Percentiles rank a stretch among this genome's conserved stretches.
phyloP scores from a whole-genome alignment of 768 basidiomycete species.

The Artomyces pyxidatus region DNA sequence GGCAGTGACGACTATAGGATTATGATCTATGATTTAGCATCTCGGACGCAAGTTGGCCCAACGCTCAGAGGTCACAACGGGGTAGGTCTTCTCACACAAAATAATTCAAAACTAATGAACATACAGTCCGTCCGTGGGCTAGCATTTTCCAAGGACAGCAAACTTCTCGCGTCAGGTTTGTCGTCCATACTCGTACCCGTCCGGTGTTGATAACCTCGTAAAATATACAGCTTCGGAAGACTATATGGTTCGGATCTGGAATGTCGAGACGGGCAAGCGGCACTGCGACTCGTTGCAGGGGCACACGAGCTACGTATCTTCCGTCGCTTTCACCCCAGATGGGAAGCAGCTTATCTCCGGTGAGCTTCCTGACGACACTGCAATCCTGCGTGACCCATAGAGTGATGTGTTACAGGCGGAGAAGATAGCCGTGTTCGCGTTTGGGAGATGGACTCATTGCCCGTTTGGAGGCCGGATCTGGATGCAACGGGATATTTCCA shows the following conservation, averaged over 20 bases:
- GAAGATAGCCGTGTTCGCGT: constrained; percentile 4
- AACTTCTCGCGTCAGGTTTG: constrained; percentile 7
- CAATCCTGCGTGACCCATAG: not conserved
- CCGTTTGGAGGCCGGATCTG: not conserved
- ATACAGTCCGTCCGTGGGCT: not conserved
- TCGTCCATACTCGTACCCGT: not conserved
- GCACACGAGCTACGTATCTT: constrained; percentile 1
- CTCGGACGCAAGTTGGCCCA: not conserved
- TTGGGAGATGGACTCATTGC: not conserved
- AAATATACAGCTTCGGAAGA: constrained; percentile 6
- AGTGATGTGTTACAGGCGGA: not conserved
- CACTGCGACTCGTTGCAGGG: constrained; percentile 6
- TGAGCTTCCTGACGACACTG: not conserved
- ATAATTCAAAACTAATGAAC: not conserved
- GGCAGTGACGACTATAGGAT: constrained; percentile 5
- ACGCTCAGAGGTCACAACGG: constrained; percentile 2
- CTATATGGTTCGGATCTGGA: constrained; percentile 6
- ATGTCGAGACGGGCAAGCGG: constrained; percentile 5
- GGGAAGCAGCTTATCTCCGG: constrained; percentile 9
- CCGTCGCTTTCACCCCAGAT: constrained; percentile 12
- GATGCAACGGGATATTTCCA: not conserved
- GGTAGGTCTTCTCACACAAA: too few relatives aligned
- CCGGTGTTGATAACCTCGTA: not conserved
- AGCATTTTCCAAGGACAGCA: not conserved
- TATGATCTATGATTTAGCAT: constrained; percentile 6